Percentiles rank a stretch among this genome's conserved stretches.
Conservation (phyloP, 108 stramenopile species). For the Schizochytrium sp. region DNA sequence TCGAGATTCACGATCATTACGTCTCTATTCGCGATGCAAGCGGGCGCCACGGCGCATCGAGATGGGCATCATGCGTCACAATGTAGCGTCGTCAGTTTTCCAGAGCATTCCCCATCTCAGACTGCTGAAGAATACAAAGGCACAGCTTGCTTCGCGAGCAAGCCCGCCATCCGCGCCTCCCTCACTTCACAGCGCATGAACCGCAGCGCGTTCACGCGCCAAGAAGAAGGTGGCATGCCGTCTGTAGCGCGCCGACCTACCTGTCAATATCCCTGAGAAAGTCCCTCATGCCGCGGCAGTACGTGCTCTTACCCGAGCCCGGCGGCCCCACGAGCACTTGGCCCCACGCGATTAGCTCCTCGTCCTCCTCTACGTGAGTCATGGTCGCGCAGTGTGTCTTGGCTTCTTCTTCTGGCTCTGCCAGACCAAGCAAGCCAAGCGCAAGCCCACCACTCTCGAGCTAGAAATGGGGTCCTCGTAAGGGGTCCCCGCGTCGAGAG, state of each 20-base stretch:
- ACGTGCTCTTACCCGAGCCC: constrained; percentile 86
- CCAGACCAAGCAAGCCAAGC: too few species aligned
- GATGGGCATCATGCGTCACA: too few species aligned
- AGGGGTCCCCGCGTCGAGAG: too few species aligned
- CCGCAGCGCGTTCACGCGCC: background rate
- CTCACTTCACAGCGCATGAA: too few species aligned
- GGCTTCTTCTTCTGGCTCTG: background rate
- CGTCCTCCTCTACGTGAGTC: background rate
- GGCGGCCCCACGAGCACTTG: constrained; percentile 92
- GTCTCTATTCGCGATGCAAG: background rate
- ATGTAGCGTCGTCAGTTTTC: too few species aligned
- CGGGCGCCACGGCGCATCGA: too few species aligned
- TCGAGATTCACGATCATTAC: constrained; percentile 82
- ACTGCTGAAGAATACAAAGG: too few species aligned
- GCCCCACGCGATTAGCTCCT: constrained; percentile 36
- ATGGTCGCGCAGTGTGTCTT: background rate
- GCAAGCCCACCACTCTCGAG: too few species aligned
- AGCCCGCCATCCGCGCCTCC: too few species aligned
- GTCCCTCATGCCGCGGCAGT: constrained; percentile 88
- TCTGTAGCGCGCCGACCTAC: constrained; percentile 23
- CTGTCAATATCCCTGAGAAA: constrained; percentile 75
- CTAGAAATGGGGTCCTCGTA: too few species aligned
- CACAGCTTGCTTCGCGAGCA: too few species aligned
- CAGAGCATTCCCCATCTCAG: too few species aligned
- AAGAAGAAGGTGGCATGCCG: background rate